Evolutionary conservation across 345 rosid genomes (phyloP), one percentile per base, ranked within the genome.

Genomic region (Bruguiera parviflora): DNA sequence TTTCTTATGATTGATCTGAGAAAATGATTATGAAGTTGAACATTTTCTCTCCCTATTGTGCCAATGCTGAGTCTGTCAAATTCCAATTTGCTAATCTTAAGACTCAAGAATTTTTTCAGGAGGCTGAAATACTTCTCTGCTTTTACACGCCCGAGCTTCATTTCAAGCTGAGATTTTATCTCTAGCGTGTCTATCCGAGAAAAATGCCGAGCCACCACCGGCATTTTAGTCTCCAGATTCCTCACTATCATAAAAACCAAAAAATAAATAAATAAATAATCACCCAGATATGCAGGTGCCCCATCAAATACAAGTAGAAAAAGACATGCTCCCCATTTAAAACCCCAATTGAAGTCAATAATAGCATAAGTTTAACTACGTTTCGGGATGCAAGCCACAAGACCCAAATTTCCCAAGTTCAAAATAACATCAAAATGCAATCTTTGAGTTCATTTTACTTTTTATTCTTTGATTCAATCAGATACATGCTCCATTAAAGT

Each of bases 201-300:
- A 68, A 22, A 68, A 76, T 73, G 85, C 84, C 74, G 75, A 77
- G 69, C 73, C 47, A 67, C 75, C 51, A 78, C 75, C 51, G 78
- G 80, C 92, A 87, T 87, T 83, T 71, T 68, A 59, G 77, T 66
- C 73, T 71, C 71, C 52, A 58, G 71, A 58, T 64, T 70, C 73
- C 69, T 62, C 72, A 49, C 76, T 76, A 58, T 66, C 66, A 77
- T 33, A 51, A 70, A 73, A 61, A 46, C n/a, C n/a, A n/a, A n/a
- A n/a, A n/a, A n/a, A n/a, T n/a, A n/a, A n/a, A n/a, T n/a, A n/a
- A n/a, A n/a, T n/a, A 20, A 7, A 19, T 13, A 43, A 43, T 3
- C 15, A 43, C 21, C 58, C 22, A 59, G 63, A 47, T 31, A 70
- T 29, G 21, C 8, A 46, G 58, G 64, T 58, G 43, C 53, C 35